phyloP scores from a whole-genome alignment of 2,329 filamentous ascomycete genomes.

The Penicillium rolfsii region DNA sequence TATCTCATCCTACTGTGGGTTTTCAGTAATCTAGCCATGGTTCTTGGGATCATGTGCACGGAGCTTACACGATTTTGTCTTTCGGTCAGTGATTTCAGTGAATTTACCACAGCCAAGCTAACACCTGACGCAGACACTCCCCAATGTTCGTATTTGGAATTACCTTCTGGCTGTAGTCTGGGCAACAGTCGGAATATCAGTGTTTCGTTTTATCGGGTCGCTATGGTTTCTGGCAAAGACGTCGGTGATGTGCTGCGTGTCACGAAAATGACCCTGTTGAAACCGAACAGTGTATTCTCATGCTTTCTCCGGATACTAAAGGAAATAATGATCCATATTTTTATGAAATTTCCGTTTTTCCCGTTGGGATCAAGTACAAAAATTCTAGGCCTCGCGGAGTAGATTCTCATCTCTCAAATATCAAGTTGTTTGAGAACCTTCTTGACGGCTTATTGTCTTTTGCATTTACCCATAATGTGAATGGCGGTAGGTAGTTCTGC shows the following conservation, averaged over 20 bases:
- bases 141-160: constrained; percentile 72
- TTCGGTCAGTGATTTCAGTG: constrained; percentile 64
- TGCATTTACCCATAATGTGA: no score
- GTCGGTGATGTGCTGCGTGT: constrained; percentile 93
- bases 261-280: constrained; percentile 60
- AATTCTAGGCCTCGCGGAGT: no score
- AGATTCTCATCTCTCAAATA: no score
- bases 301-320: no score
- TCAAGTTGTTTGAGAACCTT: no score
- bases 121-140: constrained; percentile 31
- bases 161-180: constrained; percentile 92
- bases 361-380: no score
- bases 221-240: constrained; percentile 90
- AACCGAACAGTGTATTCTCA: no score
- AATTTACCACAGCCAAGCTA: constrained; percentile 44
- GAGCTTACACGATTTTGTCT: constrained; percentile 80
- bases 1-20: constrained; percentile 89
- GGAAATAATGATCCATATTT: no score
- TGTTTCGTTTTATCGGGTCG: constrained; percentile 88
- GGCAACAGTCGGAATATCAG: constrained; percentile 77
- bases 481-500: no score
- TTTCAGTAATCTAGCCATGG: constrained; percentile 84
- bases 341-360: no score
- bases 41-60: constrained; percentile 83
- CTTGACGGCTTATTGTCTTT: no score